Conservation (phyloP, 441 rosid genomes). For the Brassica hybrid region DNA sequence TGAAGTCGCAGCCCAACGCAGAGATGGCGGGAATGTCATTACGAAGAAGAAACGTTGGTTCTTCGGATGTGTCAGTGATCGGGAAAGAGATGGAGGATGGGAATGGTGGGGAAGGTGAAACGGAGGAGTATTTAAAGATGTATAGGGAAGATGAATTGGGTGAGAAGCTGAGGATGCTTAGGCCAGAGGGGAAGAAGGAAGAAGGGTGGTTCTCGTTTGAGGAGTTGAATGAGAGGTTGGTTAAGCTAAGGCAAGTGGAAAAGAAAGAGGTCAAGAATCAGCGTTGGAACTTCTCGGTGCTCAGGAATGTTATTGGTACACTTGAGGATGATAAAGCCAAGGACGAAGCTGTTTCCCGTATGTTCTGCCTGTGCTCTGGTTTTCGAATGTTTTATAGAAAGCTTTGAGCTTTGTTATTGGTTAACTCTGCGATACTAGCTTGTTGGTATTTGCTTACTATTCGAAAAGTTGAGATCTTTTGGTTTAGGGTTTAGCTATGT, state of each 20-base stretch:
- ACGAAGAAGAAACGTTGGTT: constrained; percentile 10
- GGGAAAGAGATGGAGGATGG: constrained; percentile 37
- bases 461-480: no score
- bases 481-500: no score
- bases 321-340: background rate
- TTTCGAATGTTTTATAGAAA: background rate
- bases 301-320: constrained; percentile 35
- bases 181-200: constrained; percentile 52
- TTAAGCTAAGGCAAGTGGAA: constrained; percentile 65
- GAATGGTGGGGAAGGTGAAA: constrained; percentile 24
- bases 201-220: constrained; percentile 61
- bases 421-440: no score
- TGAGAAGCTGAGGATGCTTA: constrained; percentile 52
- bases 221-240: constrained; percentile 79
- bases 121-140: constrained; percentile 44
- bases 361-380: constrained; percentile 11
- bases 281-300: background rate
- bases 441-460: no score
- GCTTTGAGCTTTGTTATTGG: background rate
- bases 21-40: constrained; percentile 14
- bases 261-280: constrained; percentile 43
- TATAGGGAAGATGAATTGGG: constrained; percentile 59
- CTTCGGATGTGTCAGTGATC: constrained; percentile 21
- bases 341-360: constrained; percentile 34
- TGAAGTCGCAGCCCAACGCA: constrained; percentile 27